Evolutionary conservation across 2,329 filamentous ascomycete species (phyloP).

Genomic region (Ceratocystis cubensis): DNA sequence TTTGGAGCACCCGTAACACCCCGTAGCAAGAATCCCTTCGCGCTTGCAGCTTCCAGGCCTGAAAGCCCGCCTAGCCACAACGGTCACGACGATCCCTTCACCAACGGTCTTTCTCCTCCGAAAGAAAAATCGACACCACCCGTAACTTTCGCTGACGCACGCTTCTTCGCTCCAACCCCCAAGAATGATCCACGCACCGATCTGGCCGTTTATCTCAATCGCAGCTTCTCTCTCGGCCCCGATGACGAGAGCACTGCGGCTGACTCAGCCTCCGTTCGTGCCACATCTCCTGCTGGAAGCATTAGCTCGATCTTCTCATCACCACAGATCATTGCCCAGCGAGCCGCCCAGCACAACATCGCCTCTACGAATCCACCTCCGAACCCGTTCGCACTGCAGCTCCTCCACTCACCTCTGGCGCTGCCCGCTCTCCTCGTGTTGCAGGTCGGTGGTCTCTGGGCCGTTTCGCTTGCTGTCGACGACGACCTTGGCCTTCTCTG

Average conservation of each 20-base stretch:
- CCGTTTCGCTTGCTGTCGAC: constrained; percentile 4
- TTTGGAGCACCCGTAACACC: neutral
- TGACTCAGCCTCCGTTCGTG: neutral
- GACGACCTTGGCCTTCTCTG: constrained; percentile 16
- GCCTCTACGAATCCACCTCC: neutral
- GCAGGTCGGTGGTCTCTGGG: constrained; percentile 17
- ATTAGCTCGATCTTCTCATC: constrained; percentile 17
- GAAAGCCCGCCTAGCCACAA: neutral
- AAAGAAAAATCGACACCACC: neutral
- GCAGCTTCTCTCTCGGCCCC: constrained; percentile 28
- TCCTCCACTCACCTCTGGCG: constrained; percentile 19
- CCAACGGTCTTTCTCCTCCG: neutral
- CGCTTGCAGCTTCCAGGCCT: neutral
- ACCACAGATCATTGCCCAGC: constrained; percentile 14
- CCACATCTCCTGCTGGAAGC: constrained; percentile 15
- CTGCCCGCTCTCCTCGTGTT: constrained; percentile 12
- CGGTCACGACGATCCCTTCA: constrained; percentile 2
- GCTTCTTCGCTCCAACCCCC: constrained; percentile 34
- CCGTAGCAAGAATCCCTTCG: neutral
- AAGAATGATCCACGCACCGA: constrained; percentile 29
- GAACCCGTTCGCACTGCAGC: constrained; percentile 16
- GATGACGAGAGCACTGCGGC: constrained; percentile 8
- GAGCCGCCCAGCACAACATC: constrained; percentile 9
- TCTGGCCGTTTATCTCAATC: constrained; percentile 29
- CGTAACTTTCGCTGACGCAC: constrained; percentile 40